Conservation (phyloP, 179 eudicot genomes). For the Dionaea muscipula region DNA sequence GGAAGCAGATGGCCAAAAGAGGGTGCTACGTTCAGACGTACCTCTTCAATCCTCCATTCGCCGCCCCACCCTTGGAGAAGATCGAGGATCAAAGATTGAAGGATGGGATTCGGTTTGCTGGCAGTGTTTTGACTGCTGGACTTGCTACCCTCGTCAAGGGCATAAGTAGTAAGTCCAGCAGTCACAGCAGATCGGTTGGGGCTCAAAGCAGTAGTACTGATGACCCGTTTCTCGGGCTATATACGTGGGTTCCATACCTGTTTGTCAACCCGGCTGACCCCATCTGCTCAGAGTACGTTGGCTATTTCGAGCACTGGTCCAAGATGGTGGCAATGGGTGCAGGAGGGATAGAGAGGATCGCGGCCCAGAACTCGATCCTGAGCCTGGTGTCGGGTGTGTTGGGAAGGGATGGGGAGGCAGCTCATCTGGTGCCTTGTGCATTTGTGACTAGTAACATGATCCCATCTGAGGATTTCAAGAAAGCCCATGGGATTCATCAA, state of each 20-base stretch:
- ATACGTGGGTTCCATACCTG: conserved; percentile 45
- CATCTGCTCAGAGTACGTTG: conserved; percentile 56
- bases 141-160: conserved; percentile 31
- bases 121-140: conserved; percentile 54
- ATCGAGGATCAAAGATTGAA: conserved; percentile 38
- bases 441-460: conserved; percentile 25
- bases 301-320: conserved; percentile 66
- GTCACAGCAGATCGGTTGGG: not conserved
- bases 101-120: conserved; percentile 45
- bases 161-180: not conserved
- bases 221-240: conserved; percentile 27
- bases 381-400: conserved; percentile 28
- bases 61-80: conserved; percentile 52
- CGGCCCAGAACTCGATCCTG: conserved; percentile 49
- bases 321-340: conserved; percentile 55
- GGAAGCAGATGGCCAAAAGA: conserved; percentile 56
- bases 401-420: conserved; percentile 48
- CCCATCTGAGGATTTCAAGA: conserved; percentile 27
- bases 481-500: conserved; percentile 57
- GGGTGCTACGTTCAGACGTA: conserved; percentile 41
- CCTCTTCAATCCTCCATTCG: conserved; percentile 71
- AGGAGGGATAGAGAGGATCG: conserved; percentile 42
- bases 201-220: conserved; percentile 5
- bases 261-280: conserved; percentile 55
- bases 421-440: conserved; percentile 58